A percentile compares a stretch with the other conserved stretches of the same genome.
Conservation (phyloP, 2,329 filamentous ascomycete genomes). For the Botrytis byssoidea region DNA sequence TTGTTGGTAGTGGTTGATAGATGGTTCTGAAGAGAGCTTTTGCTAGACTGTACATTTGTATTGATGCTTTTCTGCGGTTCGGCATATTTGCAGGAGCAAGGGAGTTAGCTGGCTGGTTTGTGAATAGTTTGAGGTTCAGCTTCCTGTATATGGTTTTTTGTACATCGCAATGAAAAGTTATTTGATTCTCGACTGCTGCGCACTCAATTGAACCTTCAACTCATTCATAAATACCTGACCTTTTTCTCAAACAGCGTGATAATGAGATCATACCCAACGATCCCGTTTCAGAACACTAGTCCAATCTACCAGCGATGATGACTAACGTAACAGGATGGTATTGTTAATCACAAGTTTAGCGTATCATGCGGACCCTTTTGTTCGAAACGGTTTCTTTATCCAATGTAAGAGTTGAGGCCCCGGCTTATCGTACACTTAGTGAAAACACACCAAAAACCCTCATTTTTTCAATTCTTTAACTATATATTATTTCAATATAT, state of each 20-base stretch:
- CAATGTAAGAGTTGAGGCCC: too few relatives aligned
- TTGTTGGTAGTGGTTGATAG: conserved; percentile 38
- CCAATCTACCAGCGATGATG: background rate
- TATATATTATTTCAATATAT: too few relatives aligned
- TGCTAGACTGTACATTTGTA: background rate
- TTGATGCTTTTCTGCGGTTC: background rate
- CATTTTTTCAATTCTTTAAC: too few relatives aligned
- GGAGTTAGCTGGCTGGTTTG: background rate
- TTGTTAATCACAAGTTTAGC: background rate
- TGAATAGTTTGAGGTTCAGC: background rate
- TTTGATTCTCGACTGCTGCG: background rate
- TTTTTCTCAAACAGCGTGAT: background rate
- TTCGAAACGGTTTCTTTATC: too few relatives aligned
- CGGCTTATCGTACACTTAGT: too few relatives aligned
- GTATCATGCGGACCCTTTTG: too few relatives aligned
- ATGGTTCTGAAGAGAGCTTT: background rate
- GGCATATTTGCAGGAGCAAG: background rate
- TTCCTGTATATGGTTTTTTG: background rate
- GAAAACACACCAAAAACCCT: too few relatives aligned
- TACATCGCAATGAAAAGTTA: conserved; percentile 2
- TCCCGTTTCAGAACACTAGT: background rate
- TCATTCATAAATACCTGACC: background rate
- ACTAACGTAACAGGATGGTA: background rate
- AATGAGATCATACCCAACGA: background rate
- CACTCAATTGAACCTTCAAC: background rate